Percentiles rank a stretch among this genome's conserved stretches.
Conservation (phyloP, 2,329 filamentous ascomycete genomes). For the Talaromyces amestolkiae region DNA sequence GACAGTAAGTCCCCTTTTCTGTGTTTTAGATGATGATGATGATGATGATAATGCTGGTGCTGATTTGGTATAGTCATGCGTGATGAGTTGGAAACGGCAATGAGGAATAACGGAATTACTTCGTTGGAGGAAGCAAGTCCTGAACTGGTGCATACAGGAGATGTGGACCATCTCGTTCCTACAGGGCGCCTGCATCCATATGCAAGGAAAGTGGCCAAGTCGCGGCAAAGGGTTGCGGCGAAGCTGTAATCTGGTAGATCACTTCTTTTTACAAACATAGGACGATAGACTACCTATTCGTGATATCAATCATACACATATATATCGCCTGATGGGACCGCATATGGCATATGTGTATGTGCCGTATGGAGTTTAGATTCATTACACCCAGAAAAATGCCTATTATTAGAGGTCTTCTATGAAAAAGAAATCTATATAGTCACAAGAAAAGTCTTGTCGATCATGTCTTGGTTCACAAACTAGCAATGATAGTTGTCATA, state of each 20-base stretch:
- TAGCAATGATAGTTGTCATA: not conserved
- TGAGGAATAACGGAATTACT: slow-evolving; percentile 49
- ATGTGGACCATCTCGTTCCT: slow-evolving; percentile 53
- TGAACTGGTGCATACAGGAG: slow-evolving; percentile 47
- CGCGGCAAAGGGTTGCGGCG: not conserved
- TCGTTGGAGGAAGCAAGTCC: slow-evolving; percentile 44
- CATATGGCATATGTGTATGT: not conserved
- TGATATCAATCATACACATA: too few species aligned
- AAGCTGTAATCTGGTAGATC: slow-evolving; percentile 32
- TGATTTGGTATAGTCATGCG: slow-evolving; percentile 36
- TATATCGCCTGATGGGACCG: not conserved
- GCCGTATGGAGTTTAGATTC: not conserved
- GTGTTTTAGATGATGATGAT: too few species aligned
- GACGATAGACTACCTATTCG: not conserved
- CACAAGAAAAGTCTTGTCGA: not conserved
- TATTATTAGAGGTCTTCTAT: not conserved
- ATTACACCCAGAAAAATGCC: not conserved
- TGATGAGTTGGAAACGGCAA: slow-evolving; percentile 50
- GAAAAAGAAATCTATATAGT: not conserved
- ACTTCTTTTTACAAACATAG: not conserved
- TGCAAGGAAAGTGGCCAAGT: slow-evolving; percentile 35
- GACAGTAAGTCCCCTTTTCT: slow-evolving; percentile 45
- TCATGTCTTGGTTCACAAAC: not conserved
- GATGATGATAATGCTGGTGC: not conserved
- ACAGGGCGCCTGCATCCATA: slow-evolving; percentile 42